A percentile compares a stretch with the other conserved stretches of the same genome.
Evolutionary conservation across 306 rosid species (phyloP).

Genomic region (Pterocarpus santalinus): DNA sequence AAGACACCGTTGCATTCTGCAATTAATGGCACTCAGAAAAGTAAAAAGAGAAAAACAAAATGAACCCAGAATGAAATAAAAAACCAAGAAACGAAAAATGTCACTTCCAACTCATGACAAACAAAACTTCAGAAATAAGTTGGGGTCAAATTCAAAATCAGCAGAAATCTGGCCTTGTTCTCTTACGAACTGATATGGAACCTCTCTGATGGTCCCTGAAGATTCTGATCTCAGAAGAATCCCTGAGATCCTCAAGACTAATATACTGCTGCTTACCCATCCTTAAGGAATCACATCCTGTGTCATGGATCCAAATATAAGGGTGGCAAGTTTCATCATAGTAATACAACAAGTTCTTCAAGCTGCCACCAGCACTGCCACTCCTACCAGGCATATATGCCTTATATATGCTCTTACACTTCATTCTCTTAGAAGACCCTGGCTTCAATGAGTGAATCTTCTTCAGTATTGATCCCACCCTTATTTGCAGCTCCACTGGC

Average conservation of each 20-base stretch:
- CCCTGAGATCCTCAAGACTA: slow-evolving; percentile 89
- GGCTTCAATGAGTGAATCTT: slow-evolving; percentile 84
- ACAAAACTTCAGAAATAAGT: background rate
- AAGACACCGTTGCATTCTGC: slow-evolving; percentile 6
- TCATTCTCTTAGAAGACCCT: slow-evolving; percentile 85
- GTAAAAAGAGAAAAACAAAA: background rate
- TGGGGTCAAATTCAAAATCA: slow-evolving; percentile 43
- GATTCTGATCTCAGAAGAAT: slow-evolving; percentile 84
- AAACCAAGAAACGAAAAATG: slow-evolving; percentile 1
- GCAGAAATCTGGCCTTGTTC: slow-evolving; percentile 82
- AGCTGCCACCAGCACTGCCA: slow-evolving; percentile 49
- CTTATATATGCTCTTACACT: slow-evolving; percentile 86
- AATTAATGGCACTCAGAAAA: slow-evolving; percentile 27
- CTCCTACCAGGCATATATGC: slow-evolving; percentile 73
- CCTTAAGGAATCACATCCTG: slow-evolving; percentile 74
- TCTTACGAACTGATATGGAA: slow-evolving; percentile 81
- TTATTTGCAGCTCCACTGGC: slow-evolving; percentile 91
- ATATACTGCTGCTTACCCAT: slow-evolving; percentile 93
- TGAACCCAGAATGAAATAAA: background rate
- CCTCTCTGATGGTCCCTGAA: slow-evolving; percentile 91
- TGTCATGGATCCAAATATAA: slow-evolving; percentile 88
- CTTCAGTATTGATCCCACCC: slow-evolving; percentile 92
- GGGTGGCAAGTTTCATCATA: slow-evolving; percentile 93
- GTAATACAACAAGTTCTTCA: slow-evolving; percentile 83
- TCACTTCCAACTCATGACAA: slow-evolving; percentile 31